Base-by-base conservation (phyloP, 371 early-diverging fungal species). In the Rhizopus microsporus region DNA sequence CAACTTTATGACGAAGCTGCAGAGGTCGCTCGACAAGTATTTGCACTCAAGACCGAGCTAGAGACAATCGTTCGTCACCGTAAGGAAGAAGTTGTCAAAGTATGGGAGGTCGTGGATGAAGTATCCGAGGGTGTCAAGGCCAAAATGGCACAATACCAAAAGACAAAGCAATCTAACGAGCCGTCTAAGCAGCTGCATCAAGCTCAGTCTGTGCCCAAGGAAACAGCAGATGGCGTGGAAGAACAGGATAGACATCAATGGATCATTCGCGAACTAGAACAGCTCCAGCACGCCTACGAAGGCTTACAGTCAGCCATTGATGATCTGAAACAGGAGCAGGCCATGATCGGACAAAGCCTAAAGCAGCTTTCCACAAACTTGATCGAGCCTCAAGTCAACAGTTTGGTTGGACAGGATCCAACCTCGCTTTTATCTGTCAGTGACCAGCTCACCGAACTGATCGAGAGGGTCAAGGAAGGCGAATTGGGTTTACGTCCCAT, bases 91-190 rank as follows among this genome's bases (percentile, higher is more conserved):
- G 79, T 85, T 3, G 74, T 81, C 38, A 83, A 83, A 56, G 81
- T 85, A 9, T 83, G 85, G 85, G 81, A 83, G 45, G 82, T 85
- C 12, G 82, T 83, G 0, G 80, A 80, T 37, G 83, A 82, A 51
- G 85, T 85, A 1, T 71, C 71, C 4, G 72, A 60, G 13, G 69
- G 80, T 7, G 55, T 77, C 4, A 68, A 72, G 17, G 58, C 52
- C 15, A 67, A 53, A 17, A 56, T 15, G 38, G 56, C 49, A 43
- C 60, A 65, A 56, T 44, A 31, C 3, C 59, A 49, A 44, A 42
- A 59, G 6, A 15, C n/a, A 47, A 61, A 33, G 51, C 68, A 30
- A 40, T 62, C 51, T 9, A 45, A 17, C 0, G 51, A 52, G 32
- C 42, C 34, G 7, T 49, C 45, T 33, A 55, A 49, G 7, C 55